phyloP scores from a whole-genome alignment of 106 monocot species.

The Allium fistulosum region DNA sequence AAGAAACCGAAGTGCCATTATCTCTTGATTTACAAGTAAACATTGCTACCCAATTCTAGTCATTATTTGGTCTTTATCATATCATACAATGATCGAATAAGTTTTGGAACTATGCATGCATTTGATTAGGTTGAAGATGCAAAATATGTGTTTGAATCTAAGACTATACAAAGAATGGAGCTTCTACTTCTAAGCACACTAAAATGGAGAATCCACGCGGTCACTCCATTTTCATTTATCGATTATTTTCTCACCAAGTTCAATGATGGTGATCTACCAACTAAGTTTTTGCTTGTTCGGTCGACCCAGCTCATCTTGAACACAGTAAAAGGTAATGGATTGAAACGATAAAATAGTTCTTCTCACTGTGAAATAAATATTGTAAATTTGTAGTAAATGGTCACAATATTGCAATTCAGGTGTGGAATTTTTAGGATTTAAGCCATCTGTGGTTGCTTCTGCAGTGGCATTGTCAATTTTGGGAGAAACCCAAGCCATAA shows the following conservation, averaged over 20 bases:
- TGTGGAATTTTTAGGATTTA: constrained; percentile 53
- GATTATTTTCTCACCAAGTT: constrained; percentile 81
- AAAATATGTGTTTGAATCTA: constrained; percentile 75
- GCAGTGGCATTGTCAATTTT: constrained; percentile 39
- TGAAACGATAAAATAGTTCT: neutral
- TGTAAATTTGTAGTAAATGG: neutral
- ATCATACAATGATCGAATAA: no score
- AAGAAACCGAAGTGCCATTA: constrained; percentile 49
- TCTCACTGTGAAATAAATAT: neutral
- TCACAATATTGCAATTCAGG: constrained; percentile 30
- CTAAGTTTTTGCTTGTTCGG: constrained; percentile 22
- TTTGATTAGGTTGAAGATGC: constrained; percentile 52
- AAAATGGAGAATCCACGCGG: constrained; percentile 89
- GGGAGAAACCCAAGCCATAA: constrained; percentile 18
- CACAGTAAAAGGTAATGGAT: constrained; percentile 47
- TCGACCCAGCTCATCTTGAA: constrained; percentile 54
- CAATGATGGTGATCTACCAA: constrained; percentile 27
- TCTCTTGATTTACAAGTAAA: constrained; percentile 8
- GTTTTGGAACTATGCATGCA: neutral
- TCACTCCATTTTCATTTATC: constrained; percentile 85
- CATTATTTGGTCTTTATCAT: no score
- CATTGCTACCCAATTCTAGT: no score
- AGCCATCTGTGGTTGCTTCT: constrained; percentile 68
- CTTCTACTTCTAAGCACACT: constrained; percentile 83
- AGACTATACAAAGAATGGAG: constrained; percentile 95